Base-by-base conservation (phyloP, 2,329 filamentous ascomycete genomes). In the Botrytis sinoallii region DNA sequence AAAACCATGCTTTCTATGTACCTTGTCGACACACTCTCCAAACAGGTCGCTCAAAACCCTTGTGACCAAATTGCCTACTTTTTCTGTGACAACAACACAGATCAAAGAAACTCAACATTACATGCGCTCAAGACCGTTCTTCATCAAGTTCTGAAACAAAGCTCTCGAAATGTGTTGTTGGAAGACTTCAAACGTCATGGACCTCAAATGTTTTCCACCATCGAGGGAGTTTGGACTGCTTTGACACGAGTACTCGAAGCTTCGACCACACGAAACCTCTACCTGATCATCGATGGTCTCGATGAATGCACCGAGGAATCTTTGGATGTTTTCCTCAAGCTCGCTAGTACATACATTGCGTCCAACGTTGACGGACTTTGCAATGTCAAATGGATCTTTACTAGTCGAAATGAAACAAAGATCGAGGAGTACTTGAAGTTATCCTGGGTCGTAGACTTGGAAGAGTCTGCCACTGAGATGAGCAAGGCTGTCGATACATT, bases 1-100 rank as follows among this genome's bases (percentile, higher is more conserved):
- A 73, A 73, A 73, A 70, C 71, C 32, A 73, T 73, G 71, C 65
- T 73, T 63, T 70, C 71, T 8, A 73, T 70, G 66, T 70, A 61
- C 35, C 71, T 73, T 6, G 59, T 73, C 35, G 71, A 73, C 44
- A 32, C 40, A 22, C 59, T 73, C 14, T 42, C 66, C 66, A 73
- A 73, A 42, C 65, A 73, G 44, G 66, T 73, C 8, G 71, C 71
- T 42, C 65, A 70, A n/a, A 73, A 38, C 6, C 59, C 66, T 8
- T 59, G 68, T 35, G 71, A 73, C 35, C 66, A 72, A 68, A 32
- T 72, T 4, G 71, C 71, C 9, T 72, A 72, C 55, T 72, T 72
- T 14, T 72, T 72, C 52, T 72, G 71, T 52, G 71, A 72, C 12
- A 72, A 72, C 16, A 72, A 72, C 64, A 69, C 38, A 6, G 64